Evolutionary conservation across 768 basidiomycete species (phyloP), one percentile per base, ranked within the genome.

Genomic region (Boletus subcaerulescens): DNA sequence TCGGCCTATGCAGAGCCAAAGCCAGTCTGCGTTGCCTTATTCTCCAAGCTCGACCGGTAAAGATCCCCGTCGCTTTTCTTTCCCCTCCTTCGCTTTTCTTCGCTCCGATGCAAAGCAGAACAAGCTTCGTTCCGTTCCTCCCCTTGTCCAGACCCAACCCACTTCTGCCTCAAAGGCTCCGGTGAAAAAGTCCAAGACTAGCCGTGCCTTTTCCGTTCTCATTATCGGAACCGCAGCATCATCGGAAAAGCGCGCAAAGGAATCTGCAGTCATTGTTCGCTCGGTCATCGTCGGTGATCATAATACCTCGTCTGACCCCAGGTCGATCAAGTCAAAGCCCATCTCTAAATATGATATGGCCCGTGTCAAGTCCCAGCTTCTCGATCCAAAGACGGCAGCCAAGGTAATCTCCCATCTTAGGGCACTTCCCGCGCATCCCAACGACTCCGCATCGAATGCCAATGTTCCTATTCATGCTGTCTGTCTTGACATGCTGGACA

Each of bases 341-440:
- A 57, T 74, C 12, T 78, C 81, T 33, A 78, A 74, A 55, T 75
- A 80, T 12, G 80, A 84, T 56, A 55, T 91, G 22, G 78, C 72
- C 60, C 85, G 83, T 61, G 76, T 89, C 63, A 91, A 89, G 68
- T 72, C 83, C 2, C 80, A 85, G 66, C 81, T 93, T 26, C 73
- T 82, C 57, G 65, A 85, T 42, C 82, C 86, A 18, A 85, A 86
- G 67, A 74, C 78, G 14, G 90, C 89, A 20, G 82, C 82, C 66
- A 83, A 79, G 62, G 75, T 93, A 55, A 89, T 92, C 57, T 75
- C 79, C n/a, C 83, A 91, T 45, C 77, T 93, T 14, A 83, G 80
- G 39, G 61, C 72, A 9, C 75, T 92, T 39, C 81, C 91, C n/a
- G 18, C 58, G 31, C 63, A 58, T 31, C 38, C 52, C 45, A 11